A percentile compares a stretch with the other conserved stretches of the same genome.
phyloP scores from a whole-genome alignment of 2,329 filamentous ascomycete species.

The Lasiodiplodia hormozganensis region DNA sequence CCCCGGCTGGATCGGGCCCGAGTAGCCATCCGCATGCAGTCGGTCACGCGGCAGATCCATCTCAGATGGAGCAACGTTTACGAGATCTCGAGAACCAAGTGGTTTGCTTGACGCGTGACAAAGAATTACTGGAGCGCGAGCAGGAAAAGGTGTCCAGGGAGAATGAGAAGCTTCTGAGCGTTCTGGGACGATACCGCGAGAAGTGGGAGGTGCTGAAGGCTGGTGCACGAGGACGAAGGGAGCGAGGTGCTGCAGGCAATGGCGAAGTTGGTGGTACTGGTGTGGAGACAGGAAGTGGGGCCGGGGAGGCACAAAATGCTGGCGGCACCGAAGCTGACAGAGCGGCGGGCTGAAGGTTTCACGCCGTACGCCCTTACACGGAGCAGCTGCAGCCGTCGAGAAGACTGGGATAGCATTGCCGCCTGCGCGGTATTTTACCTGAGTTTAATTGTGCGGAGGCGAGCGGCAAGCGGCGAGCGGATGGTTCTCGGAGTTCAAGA shows the following conservation, averaged over 20 bases:
- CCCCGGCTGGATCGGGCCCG: constrained; percentile 33
- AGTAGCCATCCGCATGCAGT: constrained; percentile 23
- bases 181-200: constrained; percentile 65
- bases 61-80: constrained; percentile 28
- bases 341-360: neutral
- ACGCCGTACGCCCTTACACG: constrained; percentile 1
- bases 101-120: constrained; percentile 62
- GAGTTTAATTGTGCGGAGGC: constrained; percentile 2
- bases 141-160: constrained; percentile 68
- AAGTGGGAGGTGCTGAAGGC: constrained; percentile 75
- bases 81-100: constrained; percentile 71
- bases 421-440: neutral
- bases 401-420: neutral
- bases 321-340: constrained; percentile 20
- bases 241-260: constrained; percentile 20
- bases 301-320: constrained; percentile 10
- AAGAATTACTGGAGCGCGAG: constrained; percentile 65
- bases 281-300: constrained; percentile 19
- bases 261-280: constrained; percentile 14
- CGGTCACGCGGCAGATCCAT: constrained; percentile 19
- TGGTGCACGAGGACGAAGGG: constrained; percentile 55
- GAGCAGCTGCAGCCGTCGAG: neutral
- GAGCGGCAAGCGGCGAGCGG: neutral
- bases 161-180: constrained; percentile 64
- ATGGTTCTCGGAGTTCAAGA: constrained; percentile 10